phyloP scores from a whole-genome alignment of 345 rosid species.

The Erodium maritimum region DNA sequence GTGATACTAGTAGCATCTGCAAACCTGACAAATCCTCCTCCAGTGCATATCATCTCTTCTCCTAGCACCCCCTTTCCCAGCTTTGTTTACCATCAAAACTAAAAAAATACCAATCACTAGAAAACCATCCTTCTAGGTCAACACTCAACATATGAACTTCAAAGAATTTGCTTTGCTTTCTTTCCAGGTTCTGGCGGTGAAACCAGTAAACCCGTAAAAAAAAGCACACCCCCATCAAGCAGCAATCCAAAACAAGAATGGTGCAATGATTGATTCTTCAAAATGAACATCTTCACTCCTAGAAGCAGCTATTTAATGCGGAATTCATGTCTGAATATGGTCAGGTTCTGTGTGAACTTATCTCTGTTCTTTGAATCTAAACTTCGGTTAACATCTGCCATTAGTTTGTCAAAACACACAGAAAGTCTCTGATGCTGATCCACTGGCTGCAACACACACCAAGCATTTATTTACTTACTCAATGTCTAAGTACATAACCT shows the following conservation, averaged over 20 bases:
- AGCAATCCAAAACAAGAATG: too few relatives aligned
- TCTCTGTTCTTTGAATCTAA: slow-evolving; percentile 93
- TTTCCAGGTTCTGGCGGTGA: too few relatives aligned
- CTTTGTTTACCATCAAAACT: slow-evolving; percentile 4
- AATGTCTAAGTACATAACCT: too few relatives aligned
- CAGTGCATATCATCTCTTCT: slow-evolving; percentile 3
- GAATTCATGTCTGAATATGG: slow-evolving; percentile 78
- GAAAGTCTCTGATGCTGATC: slow-evolving; percentile 87
- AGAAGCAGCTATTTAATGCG: slow-evolving; percentile 45
- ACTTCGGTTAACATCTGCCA: slow-evolving; percentile 78
- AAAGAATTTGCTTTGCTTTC: too few relatives aligned
- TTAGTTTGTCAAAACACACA: slow-evolving; percentile 76
- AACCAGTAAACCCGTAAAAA: too few relatives aligned
- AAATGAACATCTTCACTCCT: slow-evolving; percentile 3
- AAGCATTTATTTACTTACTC: not conserved
- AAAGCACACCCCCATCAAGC: too few relatives aligned
- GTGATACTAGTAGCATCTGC: not conserved
- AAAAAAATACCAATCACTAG: slow-evolving; percentile 9
- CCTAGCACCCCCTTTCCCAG: slow-evolving; percentile 1
- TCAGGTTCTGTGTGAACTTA: slow-evolving; percentile 86
- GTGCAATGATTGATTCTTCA: too few relatives aligned
- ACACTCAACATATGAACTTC: too few relatives aligned
- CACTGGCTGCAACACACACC: slow-evolving; percentile 44
- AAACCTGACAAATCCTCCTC: slow-evolving; percentile 2
- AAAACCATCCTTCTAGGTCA: slow-evolving; percentile 3